Base-by-base conservation (phyloP, 805 yeast genomes). In the Pichia californica region DNA sequence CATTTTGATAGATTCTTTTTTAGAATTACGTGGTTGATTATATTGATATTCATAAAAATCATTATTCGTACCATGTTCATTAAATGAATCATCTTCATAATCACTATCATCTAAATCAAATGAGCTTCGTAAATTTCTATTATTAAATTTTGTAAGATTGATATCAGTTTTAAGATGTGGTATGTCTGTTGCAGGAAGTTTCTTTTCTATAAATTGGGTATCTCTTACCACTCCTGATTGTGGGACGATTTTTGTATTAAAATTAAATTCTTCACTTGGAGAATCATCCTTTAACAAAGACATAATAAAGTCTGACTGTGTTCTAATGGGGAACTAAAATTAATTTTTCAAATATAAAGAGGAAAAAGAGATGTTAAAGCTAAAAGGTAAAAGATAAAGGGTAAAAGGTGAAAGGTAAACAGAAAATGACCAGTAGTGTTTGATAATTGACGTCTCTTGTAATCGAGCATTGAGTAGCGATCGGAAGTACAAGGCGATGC, bases 11-110 rank as follows among this genome's bases (percentile, higher is more conserved):
- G 54, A 43, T 36, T 54, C 61, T 7, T 47, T 42, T 1, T 41
- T 36, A 9, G 52, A 31, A 29, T 46, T 30, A 31, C 48, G 44
- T 8, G 52, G 36, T 21, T 48, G 45, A 15, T 37, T 38, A 7
- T 56, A 32, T 21, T 54, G 56, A 38, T 57, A 59, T 38, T 61
- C 66, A 8, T 56, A 52, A 40, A 55, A 58, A 36, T 58, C 61
- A 30, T 45, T 53, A 13, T 48, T 52, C n/a, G 38, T 34, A 15
- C 32, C 23, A 11, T 15, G 15, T 26, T 5, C 16, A 27, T 26
- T 28, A 14, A 31, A 32, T 5, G 35, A 26, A 31, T 32, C 27
- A 40, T 40, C 38, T 8, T 39, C 31, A 28, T 5, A 37, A n/a
- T 21, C 29, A 23, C 38, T 23, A 26, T 36, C 26, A 26, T 29